Conservation (phyloP, 1,284 basidiomycete species). For the Pyrrhoderma noxium region DNA sequence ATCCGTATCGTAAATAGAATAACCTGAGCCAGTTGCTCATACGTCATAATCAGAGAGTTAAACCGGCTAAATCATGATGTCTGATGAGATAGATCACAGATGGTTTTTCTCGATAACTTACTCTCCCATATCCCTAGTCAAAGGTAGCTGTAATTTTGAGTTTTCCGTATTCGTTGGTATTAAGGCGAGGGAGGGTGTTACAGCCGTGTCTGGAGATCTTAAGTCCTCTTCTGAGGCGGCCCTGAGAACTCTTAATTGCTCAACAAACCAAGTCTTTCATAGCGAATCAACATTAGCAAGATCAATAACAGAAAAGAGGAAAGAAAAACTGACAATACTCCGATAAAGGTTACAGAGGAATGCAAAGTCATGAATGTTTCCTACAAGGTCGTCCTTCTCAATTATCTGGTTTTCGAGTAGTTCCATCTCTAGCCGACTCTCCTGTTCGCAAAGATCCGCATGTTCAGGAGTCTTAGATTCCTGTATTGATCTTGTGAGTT, state of each 20-base stretch:
- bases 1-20: slow-evolving; percentile 86
- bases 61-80: slow-evolving; percentile 57
- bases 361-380: slow-evolving; percentile 68
- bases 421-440: slow-evolving; percentile 68
- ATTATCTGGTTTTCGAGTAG: slow-evolving; percentile 51
- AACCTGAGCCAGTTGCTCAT: slow-evolving; percentile 79
- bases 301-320: background rate
- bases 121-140: slow-evolving; percentile 85
- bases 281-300: background rate
- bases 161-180: slow-evolving; percentile 31
- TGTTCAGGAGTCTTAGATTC: slow-evolving; percentile 32
- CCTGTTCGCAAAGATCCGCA: slow-evolving; percentile 59
- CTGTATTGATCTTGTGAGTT: slow-evolving; percentile 24
- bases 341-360: slow-evolving; percentile 78
- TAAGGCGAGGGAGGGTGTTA: slow-evolving; percentile 40
- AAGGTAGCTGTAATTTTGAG: slow-evolving; percentile 59
- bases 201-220: slow-evolving; percentile 43
- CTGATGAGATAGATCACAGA: background rate
- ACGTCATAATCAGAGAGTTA: slow-evolving; percentile 84
- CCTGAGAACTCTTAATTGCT: slow-evolving; percentile 61
- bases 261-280: slow-evolving; percentile 72
- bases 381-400: slow-evolving; percentile 63
- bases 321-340: slow-evolving; percentile 61
- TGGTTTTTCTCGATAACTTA: slow-evolving; percentile 34
- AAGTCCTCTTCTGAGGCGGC: slow-evolving; percentile 48